Base-by-base conservation (phyloP, 169 alveolate genomes). In the Plasmodium falciparum region DNA sequence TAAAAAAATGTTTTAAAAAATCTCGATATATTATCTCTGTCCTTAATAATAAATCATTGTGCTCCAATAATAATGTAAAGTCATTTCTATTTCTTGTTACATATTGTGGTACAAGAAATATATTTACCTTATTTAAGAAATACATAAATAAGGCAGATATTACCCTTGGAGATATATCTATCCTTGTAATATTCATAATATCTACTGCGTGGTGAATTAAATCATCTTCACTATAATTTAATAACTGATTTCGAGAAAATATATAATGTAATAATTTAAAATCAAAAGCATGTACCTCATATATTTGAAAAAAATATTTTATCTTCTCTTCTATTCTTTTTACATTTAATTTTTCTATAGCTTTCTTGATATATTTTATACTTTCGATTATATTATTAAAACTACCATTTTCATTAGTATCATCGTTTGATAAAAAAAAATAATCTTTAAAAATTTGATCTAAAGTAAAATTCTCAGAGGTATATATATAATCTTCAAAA, bases 141-240 rank as follows among this genome's bases (percentile, higher is more conserved):
- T 65, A 78, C 8, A 50, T 39, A 13, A 78, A 66, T 8, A 63
- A n/a, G 0, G 89, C 29, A 15, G 78, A 65, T 22, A 61, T 59
- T 43, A 78, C 22, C 45, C 89, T 52, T 3, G 89, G 89, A 43
- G 89, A 78, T 54, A 78, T 65, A 6, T 65, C 78, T 15, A 78
- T 47, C 33, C 61, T 61, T 49, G 89, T n/a, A 17, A 78, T 78
- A 22, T 78, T 78, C 20, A 78, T 76, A 6, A 78, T 15, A 70
- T 78, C 75, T 4, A 59, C 20, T 2, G 59, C 71, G 43, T 47
- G 67, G 26, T 65, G 58, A n/a, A 78, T 66, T 50, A 78, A 6
- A 52, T 78, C 89, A 50, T 50, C 39, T 66, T 78, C 89, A 43
- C 22, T 78, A 24, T 59, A 78, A 45, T 78, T 78, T 22, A 78